Base-by-base conservation (phyloP, 2,329 filamentous ascomycete genomes). In the Lachnellula occidentalis region DNA sequence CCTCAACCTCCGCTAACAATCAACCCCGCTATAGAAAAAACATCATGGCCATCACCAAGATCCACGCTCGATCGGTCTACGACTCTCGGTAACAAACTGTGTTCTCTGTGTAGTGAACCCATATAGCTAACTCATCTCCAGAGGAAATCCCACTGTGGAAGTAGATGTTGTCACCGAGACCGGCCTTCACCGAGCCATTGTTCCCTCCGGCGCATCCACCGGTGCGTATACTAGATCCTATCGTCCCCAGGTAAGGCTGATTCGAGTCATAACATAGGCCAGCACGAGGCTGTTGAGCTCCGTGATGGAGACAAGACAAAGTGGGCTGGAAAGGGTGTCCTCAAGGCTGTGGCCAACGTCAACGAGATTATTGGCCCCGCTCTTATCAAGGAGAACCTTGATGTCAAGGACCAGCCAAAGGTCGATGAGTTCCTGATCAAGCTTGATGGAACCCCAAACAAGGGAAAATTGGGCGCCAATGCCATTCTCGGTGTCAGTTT, bases 81-180 rank as follows among this genome's bases (percentile, higher is more conserved):
- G 94, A 99, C 84, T 97, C 94, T 75, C 92, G 94, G 36, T 39
- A 17, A 39, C 27, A 31, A 17, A 14, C 2, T 2, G 4, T 15
- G 7, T 39, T 6, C 36, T n/a, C 36, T 39, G 14, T 39, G 6
- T 17, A 39, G 4, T 39, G 36, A n/a, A 8, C 36, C 36, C 5
- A 15, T 8, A 17, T 39, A 39, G 36, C 36, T 39, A 39, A 39
- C n/a, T 5, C n/a, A 39, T n/a, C n/a, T 39, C 2, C 5, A 39
- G 36, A 73, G 84, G 84, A 74, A 99, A 99, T 86, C 94, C 94
- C 71, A 99, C 94, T 73, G 92, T 96, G 71, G 92, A 97, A 83
- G 92, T 97, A 70, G 92, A 96, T 74, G 85, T 96, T 68, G 88
- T 95, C 78, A 96, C 92, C 68, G 90, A 95, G 80, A 95, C 88